Evolutionary conservation across 208 protist genomes (phyloP).

Genomic region (Leishmania tropica): DNA sequence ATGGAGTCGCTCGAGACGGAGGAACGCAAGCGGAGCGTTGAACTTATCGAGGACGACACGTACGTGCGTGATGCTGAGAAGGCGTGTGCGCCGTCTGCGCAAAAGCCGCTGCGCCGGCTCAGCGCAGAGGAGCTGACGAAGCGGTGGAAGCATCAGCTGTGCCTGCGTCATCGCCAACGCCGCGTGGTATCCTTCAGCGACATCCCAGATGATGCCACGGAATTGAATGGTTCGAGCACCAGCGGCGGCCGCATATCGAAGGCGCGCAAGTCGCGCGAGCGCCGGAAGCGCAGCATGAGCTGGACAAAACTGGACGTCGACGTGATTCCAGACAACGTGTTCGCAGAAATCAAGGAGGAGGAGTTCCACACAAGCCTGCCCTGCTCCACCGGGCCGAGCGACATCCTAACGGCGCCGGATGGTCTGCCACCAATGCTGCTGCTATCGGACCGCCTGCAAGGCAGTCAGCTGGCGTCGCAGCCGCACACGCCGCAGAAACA

Average conservation of each 20-base stretch:
- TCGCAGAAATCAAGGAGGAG: constrained; percentile 56
- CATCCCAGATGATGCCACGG: constrained; percentile 18
- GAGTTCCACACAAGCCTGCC: constrained; percentile 38
- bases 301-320: constrained; percentile 36
- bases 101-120: constrained; percentile 26
- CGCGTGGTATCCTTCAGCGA: constrained; percentile 52
- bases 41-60: constrained; percentile 45
- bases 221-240: background rate
- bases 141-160: constrained; percentile 46
- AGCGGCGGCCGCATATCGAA: constrained; percentile 6
- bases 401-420: constrained; percentile 4
- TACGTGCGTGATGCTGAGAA: constrained; percentile 36
- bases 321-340: constrained; percentile 53
- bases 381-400: constrained; percentile 25
- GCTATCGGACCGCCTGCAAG: background rate
- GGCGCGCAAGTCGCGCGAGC: constrained; percentile 24
- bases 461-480: constrained; percentile 3
- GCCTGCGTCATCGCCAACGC: constrained; percentile 33
- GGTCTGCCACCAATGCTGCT: background rate
- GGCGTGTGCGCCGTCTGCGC: constrained; percentile 15
- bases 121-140: constrained; percentile 37
- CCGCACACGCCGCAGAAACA: constrained; percentile 6
- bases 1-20: constrained; percentile 57
- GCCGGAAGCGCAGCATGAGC: constrained; percentile 40
- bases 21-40: constrained; percentile 54